Evolutionary conservation across 1,284 basidiomycete genomes (phyloP), one percentile per base, ranked within the genome.

Genomic region (Sparassis latifolia): DNA sequence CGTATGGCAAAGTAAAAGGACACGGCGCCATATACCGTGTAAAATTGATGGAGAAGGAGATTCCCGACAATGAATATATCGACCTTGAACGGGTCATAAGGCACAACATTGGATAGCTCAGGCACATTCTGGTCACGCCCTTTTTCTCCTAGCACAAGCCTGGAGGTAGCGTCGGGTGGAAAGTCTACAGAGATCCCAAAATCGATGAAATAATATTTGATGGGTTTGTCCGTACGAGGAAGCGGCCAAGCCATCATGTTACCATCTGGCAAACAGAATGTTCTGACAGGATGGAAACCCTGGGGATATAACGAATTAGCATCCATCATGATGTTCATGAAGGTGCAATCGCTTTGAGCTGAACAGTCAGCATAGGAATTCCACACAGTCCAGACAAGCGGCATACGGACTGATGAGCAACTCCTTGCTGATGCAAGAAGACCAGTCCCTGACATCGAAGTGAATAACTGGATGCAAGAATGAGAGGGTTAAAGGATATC

Each of bases 251-350:
- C 65, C 35, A 39, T 44, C 9, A 54, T 53, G 32, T 48, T 43
- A 5, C 52, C 52, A 43, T 65, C 57, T 10, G 50, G 58, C 20
- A 38, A 53, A 42, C 32, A 44, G 5, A 30, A 6, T 0, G 39
- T 37, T 0, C n/a, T 28, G 2, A 49, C 30, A 7, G 69, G 64
- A 50, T 71, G 68, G 44, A 57, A 69, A n/a, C 54, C 54, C 9
- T 62, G 35, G 4, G 58, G 56, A 53, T 62, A 63, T 40, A 66
- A 45, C 12, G 53, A 45, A 10, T 45, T 45, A 0, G 66, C 59
- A 48, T 72, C 70, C 49, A 70, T 60, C 68, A 73, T 66, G 30
- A 72, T 60, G 48, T 73, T 73, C n/a, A 57, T 42, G 3, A 30
- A 10, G 33, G 64, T 63, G 40, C 65, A 66, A 48, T 78, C 74